Evolutionary conservation across 2,329 filamentous ascomycete genomes (phyloP).

Genomic region (Hymenoscyphus albidus): DNA sequence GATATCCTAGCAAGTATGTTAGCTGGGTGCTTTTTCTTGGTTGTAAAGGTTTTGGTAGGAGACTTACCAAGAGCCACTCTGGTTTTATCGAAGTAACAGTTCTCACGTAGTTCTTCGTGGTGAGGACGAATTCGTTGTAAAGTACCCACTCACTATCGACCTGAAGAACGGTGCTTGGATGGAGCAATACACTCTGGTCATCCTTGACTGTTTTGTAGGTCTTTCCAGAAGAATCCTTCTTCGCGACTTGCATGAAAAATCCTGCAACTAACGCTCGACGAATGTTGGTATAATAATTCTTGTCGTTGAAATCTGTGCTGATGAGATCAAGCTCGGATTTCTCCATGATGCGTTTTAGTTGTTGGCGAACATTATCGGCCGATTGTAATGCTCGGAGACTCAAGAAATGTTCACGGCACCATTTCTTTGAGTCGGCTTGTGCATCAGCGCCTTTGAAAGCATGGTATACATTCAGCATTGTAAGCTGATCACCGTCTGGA

Average conservation of each 20-base stretch:
- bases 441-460: constrained; percentile 79
- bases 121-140: constrained; percentile 98
- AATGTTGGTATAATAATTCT: constrained; percentile 98
- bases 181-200: constrained; percentile 86
- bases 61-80: constrained; percentile 84
- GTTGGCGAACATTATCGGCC: constrained; percentile 87
- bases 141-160: constrained; percentile 94
- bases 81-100: constrained; percentile 88
- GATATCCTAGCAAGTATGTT: constrained; percentile 68
- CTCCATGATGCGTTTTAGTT: constrained; percentile 97
- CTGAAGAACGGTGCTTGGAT: constrained; percentile 85
- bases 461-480: constrained; percentile 95
- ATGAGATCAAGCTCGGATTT: constrained; percentile 79
- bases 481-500: constrained; percentile 90
- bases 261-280: constrained; percentile 85
- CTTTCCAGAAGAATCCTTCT: constrained; percentile 84
- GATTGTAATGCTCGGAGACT: constrained; percentile 84
- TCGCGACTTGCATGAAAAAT: constrained; percentile 99
- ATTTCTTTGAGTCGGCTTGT: constrained; percentile 73
- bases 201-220: constrained; percentile 96
- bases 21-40: not conserved
- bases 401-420: constrained; percentile 97
- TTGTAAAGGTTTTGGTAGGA: not conserved
- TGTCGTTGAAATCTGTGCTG: constrained; percentile 87
- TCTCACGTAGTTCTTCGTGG: constrained; percentile 95